These are phyloP conservation scores for Chaetomium sp. DNA, from an alignment of 2,329 filamentous ascomycete genomes.

Conservation along the genomic window DNA sequence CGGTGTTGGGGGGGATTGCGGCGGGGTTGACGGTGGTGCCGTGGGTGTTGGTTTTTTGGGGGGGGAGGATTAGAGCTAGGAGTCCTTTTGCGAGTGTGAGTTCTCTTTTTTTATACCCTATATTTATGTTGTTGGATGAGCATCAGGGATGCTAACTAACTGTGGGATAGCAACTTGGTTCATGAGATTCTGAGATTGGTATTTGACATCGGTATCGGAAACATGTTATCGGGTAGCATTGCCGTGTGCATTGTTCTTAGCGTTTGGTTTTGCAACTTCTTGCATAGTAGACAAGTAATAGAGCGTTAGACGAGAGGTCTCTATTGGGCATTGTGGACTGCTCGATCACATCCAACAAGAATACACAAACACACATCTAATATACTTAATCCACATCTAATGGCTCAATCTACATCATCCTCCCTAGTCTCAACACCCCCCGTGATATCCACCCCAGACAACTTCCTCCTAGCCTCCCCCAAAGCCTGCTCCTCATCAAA, in stretches of 20 bases:
- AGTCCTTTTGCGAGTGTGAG: conserved; percentile 67
- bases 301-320: no score
- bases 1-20: conserved; percentile 68
- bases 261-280: no score
- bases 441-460: conserved; percentile 25
- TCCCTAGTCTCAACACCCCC: conserved; percentile 27
- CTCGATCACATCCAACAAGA: no score
- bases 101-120: not conserved
- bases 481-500: conserved; percentile 32
- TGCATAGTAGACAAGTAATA: no score
- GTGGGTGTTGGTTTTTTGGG: conserved; percentile 77
- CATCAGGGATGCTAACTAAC: not conserved
- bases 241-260: no score
- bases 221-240: no score
- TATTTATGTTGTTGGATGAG: no score
- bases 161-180: not conserved
- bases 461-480: conserved; percentile 34
- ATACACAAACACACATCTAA: no score
- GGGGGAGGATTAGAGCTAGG: conserved; percentile 64
- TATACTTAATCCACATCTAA: no score
- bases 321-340: no score
- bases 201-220: no score
- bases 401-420: conserved; percentile 39
- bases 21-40: conserved; percentile 68
- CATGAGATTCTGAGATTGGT: no score